These are phyloP conservation scores for Ceratorhiza oryzae-sativae DNA, from an alignment of 1,284 basidiomycete species.

Conservation along the genomic window DNA sequence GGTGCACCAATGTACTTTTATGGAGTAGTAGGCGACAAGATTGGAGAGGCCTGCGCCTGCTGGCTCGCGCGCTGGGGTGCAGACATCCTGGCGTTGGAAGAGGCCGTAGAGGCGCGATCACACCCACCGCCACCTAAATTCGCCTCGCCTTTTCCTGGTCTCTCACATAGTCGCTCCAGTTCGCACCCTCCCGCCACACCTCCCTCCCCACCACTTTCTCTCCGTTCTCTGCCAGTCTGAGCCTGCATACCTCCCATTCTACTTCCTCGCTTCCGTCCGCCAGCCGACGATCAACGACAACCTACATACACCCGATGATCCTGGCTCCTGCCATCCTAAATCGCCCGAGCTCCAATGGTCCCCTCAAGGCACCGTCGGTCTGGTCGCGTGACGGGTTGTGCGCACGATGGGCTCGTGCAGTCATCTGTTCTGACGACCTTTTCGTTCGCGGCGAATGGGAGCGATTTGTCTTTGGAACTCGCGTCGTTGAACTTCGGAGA, in stretches of 20 bases:
- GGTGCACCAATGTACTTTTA: conserved; percentile 64
- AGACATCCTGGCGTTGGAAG: conserved; percentile 77
- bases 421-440: conserved; percentile 80
- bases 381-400: conserved; percentile 76
- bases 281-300: not conserved
- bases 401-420: conserved; percentile 73
- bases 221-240: conserved; percentile 10
- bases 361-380: conserved; percentile 54
- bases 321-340: not conserved
- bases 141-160: conserved; percentile 23
- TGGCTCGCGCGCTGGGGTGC: conserved; percentile 88
- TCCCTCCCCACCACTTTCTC: conserved; percentile 26
- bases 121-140: conserved; percentile 20
- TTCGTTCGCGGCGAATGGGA: conserved; percentile 81
- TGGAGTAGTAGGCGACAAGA: conserved; percentile 84
- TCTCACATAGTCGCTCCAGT: not conserved
- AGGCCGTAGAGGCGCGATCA: conserved; percentile 48
- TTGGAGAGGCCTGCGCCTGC: conserved; percentile 87
- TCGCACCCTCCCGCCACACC: not conserved
- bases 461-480: conserved; percentile 78
- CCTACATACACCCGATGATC: not conserved
- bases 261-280: conserved; percentile 38
- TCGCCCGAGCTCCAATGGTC: not conserved
- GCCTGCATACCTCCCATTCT: conserved; percentile 43
- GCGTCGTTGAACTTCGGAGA: conserved; percentile 77